phyloP scores from a whole-genome alignment of 2,329 filamentous ascomycete species.

The Cercospora brassicicola region DNA sequence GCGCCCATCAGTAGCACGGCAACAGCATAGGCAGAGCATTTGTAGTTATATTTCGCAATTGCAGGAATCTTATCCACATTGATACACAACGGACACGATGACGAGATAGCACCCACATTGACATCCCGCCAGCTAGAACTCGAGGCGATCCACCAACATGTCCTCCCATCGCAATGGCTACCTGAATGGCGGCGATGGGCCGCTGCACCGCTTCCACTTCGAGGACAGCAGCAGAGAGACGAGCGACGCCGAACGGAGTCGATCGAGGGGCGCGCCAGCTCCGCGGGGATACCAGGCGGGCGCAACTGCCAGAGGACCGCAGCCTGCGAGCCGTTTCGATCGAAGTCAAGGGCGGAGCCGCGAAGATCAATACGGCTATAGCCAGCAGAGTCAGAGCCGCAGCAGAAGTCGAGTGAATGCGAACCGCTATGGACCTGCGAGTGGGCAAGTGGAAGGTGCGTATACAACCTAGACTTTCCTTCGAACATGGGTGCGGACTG shows the following conservation, averaged over 20 bases:
- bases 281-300: slow-evolving; percentile 40
- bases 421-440: slow-evolving; percentile 41
- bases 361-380: slow-evolving; percentile 28
- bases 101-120: not conserved
- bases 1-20: too few species aligned
- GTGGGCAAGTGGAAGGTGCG: slow-evolving; percentile 46
- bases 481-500: slow-evolving; percentile 10
- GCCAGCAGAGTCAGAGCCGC: slow-evolving; percentile 30
- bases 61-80: not conserved
- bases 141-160: not conserved
- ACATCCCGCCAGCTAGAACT: not conserved
- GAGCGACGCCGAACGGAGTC: slow-evolving; percentile 40
- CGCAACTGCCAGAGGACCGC: slow-evolving; percentile 26
- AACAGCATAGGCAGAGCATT: not conserved
- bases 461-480: not conserved
- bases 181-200: slow-evolving; percentile 43
- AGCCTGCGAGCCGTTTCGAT: slow-evolving; percentile 44
- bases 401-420: slow-evolving; percentile 35
- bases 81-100: not conserved
- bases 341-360: slow-evolving; percentile 46
- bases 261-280: slow-evolving; percentile 38
- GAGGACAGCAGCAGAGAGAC: slow-evolving; percentile 39
- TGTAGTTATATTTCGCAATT: not conserved
- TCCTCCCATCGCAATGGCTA: slow-evolving; percentile 28
- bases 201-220: slow-evolving; percentile 40